Evolutionary conservation across 805 yeast species (phyloP).

Genomic region (Pichia membranifaciens): DNA sequence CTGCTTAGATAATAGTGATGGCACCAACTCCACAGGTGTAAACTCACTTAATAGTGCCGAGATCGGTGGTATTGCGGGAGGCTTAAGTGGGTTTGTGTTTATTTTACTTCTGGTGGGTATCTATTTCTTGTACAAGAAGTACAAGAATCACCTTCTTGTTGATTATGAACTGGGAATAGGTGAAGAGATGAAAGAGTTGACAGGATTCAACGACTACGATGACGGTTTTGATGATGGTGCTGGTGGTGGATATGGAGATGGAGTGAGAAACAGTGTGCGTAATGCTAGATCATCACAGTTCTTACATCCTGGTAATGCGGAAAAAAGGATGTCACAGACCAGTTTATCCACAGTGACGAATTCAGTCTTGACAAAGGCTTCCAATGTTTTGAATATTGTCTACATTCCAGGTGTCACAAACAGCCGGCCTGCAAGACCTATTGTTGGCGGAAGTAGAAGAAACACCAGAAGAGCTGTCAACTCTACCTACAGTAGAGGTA

Average conservation of each 20-base stretch:
- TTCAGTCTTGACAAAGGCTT: constrained; percentile 69
- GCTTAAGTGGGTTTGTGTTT: constrained; percentile 57
- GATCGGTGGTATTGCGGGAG: constrained; percentile 65
- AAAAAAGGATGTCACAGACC: constrained; percentile 26
- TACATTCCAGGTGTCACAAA: constrained; percentile 90
- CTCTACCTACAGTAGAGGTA: constrained; percentile 20
- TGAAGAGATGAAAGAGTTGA: constrained; percentile 11
- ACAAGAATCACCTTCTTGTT: constrained; percentile 26
- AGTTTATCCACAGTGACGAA: constrained; percentile 41
- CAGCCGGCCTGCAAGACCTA: constrained; percentile 14
- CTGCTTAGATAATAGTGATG: constrained; percentile 35
- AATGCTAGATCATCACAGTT: constrained; percentile 8
- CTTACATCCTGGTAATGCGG: not conserved
- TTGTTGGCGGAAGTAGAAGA: constrained; percentile 11
- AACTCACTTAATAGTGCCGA: constrained; percentile 21
- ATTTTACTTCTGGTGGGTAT: constrained; percentile 34
- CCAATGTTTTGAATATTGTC: constrained; percentile 85
- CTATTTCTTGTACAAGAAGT: constrained; percentile 39
- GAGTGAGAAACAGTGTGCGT: constrained; percentile 2
- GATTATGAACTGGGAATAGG: constrained; percentile 18
- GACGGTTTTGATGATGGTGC: constrained; percentile 21
- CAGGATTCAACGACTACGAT: constrained; percentile 26
- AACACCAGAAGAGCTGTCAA: constrained; percentile 16
- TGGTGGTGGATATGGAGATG: constrained; percentile 13
- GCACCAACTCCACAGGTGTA: constrained; percentile 16